Conservation (phyloP, 139 green algal species). For the Chlorella ohadii region DNA sequence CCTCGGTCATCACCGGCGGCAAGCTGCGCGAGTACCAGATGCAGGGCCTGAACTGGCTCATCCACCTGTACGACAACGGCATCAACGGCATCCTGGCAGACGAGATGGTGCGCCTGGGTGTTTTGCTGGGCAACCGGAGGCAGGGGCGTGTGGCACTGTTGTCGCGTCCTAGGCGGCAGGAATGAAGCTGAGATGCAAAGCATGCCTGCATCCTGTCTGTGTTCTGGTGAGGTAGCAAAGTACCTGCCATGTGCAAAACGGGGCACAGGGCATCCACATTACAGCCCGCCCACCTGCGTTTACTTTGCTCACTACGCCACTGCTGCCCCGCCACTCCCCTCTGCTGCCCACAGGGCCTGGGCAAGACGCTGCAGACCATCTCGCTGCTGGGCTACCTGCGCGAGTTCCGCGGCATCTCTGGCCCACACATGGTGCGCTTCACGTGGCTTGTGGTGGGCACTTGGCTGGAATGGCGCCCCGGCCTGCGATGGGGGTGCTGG, state of each 20-base stretch:
- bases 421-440: conserved; percentile 91
- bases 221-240: no score
- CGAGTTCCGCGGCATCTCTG: conserved; percentile 96
- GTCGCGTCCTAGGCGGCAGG: conserved; percentile 87
- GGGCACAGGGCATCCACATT: no score
- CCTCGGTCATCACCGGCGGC: conserved; percentile 86
- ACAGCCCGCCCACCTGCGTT: no score
- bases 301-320: no score
- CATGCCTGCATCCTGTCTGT: no score
- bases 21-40: conserved; percentile 99
- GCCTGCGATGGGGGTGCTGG: no score
- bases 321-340: not conserved
- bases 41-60: conserved; percentile 99
- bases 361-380: conserved; percentile 99
- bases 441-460: no score
- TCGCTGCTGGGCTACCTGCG: conserved; percentile 95
- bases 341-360: conserved; percentile 79
- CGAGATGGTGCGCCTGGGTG: conserved; percentile 86
- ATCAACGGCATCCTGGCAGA: conserved; percentile 99
- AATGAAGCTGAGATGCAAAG: no score
- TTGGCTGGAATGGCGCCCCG: no score
- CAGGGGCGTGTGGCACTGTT: no score
- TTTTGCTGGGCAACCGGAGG: not conserved
- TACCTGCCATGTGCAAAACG: no score
- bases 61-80: conserved; percentile 98